These are phyloP conservation scores for Pythium biforme DNA, from an alignment of 352 stramenopile genomes.

Conservation along the genomic window DNA sequence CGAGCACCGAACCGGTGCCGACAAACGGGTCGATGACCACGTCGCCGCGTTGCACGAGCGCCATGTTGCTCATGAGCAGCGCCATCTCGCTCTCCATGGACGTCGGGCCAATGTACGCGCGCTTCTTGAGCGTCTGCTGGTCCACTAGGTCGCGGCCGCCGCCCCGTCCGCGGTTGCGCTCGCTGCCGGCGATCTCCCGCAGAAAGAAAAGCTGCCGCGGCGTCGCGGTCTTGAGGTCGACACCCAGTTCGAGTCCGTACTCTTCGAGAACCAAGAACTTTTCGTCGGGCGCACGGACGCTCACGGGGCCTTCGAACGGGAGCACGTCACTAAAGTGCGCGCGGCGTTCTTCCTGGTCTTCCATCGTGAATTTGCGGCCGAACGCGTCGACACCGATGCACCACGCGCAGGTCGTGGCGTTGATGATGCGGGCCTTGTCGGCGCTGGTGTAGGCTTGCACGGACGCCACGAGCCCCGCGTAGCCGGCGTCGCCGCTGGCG, in stretches of 20 bases:
- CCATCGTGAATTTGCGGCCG: conserved; percentile 77
- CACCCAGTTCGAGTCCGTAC: conserved; percentile 49
- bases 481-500: conserved; percentile 26
- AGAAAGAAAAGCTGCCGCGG: conserved; percentile 74
- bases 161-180: conserved; percentile 68
- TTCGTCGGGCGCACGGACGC: conserved; percentile 63
- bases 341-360: conserved; percentile 51
- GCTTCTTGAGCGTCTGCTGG: conserved; percentile 92
- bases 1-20: conserved; percentile 96
- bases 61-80: conserved; percentile 94
- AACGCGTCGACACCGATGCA: conserved; percentile 79
- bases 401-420: conserved; percentile 53
- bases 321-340: conserved; percentile 52
- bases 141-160: conserved; percentile 79
- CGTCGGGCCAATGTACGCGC: conserved; percentile 96
- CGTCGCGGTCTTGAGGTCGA: conserved; percentile 28
- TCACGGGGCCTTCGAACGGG: conserved; percentile 67
- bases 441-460: conserved; percentile 37
- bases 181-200: conserved; percentile 63
- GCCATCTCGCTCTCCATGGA: conserved; percentile 97
- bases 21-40: conserved; percentile 97
- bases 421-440: conserved; percentile 47
- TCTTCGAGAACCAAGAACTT: conserved; percentile 81
- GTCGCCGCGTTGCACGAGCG: conserved; percentile 59
- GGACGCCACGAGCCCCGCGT: conserved; percentile 48